Conservation (phyloP, 2,329 filamentous ascomycete species). For the Kalmusia sp. region DNA sequence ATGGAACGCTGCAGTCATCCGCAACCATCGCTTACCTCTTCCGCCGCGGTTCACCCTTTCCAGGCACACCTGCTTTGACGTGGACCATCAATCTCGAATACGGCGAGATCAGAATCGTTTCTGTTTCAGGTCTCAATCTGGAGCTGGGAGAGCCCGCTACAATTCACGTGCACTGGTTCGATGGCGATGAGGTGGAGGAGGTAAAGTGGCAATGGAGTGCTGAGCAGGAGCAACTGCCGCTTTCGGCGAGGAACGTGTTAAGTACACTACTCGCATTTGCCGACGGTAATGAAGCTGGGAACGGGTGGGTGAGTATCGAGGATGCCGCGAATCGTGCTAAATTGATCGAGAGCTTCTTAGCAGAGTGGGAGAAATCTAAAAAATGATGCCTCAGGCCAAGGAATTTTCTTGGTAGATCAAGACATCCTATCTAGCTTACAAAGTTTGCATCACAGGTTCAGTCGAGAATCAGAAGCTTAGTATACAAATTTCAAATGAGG, state of each 20-base stretch:
- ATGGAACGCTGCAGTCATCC: conserved; percentile 41
- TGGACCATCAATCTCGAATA: conserved; percentile 60
- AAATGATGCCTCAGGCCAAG: too few relatives aligned
- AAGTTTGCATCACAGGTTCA: too few relatives aligned
- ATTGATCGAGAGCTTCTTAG: conserved; percentile 22
- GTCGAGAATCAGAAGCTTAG: too few relatives aligned
- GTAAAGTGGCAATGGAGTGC: conserved; percentile 53
- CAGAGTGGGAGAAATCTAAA: conserved; percentile 9
- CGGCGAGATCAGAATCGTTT: conserved; percentile 43
- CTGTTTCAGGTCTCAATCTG: conserved; percentile 28
- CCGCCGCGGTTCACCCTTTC: conserved; percentile 59
- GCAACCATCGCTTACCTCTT: conserved; percentile 56
- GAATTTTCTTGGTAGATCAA: too few relatives aligned
- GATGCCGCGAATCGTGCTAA: conserved; percentile 29
- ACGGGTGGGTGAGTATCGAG: conserved; percentile 35
- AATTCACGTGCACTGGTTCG: conserved; percentile 60
- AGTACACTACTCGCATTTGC: conserved; percentile 29
- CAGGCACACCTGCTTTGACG: conserved; percentile 53
- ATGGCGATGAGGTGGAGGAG: conserved; percentile 53
- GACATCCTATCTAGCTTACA: too few relatives aligned
- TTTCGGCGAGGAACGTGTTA: conserved; percentile 25
- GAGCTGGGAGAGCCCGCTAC: conserved; percentile 43
- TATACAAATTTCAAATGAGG: too few relatives aligned
- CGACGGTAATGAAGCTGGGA: conserved; percentile 22
- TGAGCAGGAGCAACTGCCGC: conserved; percentile 36